These are phyloP conservation scores for Solanum aculeatissimum DNA, from an alignment of 305 asterid species.

Conservation along the genomic window DNA sequence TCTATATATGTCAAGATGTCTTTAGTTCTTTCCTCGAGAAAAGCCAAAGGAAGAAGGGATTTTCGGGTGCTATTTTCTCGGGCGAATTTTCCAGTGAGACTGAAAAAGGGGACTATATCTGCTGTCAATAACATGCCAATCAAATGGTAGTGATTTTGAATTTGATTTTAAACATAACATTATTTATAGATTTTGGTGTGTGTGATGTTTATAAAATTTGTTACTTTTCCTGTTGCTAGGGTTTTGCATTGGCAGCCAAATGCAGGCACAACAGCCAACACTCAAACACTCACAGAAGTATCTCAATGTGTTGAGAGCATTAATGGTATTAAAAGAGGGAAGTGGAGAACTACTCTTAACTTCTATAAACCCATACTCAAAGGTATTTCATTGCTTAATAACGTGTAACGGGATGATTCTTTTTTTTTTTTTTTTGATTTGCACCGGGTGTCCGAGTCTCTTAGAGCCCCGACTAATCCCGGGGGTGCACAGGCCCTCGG, in stretches of 20 bases:
- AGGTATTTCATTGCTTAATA: slow-evolving; percentile 19
- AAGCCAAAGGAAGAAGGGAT: not conserved
- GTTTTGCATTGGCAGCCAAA: slow-evolving; percentile 92
- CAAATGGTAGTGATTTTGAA: not conserved
- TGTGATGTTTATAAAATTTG: not conserved
- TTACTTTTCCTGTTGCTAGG: slow-evolving; percentile 18
- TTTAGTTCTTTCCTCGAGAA: not conserved
- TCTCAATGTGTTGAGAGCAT: slow-evolving; percentile 82
- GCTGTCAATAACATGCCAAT: not conserved
- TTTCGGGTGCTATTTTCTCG: not conserved
- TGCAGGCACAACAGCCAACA: slow-evolving; percentile 68
- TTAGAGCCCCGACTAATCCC: too few species aligned
- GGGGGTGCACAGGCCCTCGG: too few species aligned
- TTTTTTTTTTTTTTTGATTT: too few species aligned
- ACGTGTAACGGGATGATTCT: not conserved
- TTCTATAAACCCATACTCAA: slow-evolving; percentile 61
- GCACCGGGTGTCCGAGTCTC: too few species aligned
- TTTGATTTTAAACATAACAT: not conserved
- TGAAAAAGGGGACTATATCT: not conserved
- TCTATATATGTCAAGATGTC: not conserved
- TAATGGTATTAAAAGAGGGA: slow-evolving; percentile 75
- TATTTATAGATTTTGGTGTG: not conserved
- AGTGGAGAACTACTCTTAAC: slow-evolving; percentile 78
- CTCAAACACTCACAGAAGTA: slow-evolving; percentile 71
- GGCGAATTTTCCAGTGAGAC: too few species aligned